phyloP scores from a whole-genome alignment of 1,284 basidiomycete species.

The Pascua sp. region DNA sequence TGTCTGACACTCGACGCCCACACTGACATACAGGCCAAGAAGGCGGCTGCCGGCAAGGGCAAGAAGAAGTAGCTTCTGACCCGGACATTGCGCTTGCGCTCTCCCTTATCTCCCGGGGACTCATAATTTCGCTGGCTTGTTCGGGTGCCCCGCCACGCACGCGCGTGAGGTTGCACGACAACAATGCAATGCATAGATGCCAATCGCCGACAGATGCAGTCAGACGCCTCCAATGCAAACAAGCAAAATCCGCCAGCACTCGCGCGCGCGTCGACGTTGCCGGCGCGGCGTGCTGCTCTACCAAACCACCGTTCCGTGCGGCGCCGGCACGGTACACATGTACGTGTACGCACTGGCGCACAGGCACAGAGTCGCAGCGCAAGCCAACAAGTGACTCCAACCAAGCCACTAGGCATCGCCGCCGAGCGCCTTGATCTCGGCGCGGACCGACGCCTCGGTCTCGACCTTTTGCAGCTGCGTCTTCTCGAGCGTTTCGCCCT shows the following conservation, averaged over 20 bases:
- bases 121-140: no score
- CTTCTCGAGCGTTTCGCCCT: constrained; percentile 83
- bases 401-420: constrained; percentile 15
- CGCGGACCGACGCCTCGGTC: constrained; percentile 73
- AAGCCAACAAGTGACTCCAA: not conserved
- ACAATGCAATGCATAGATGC: constrained; percentile 25
- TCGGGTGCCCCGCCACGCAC: no score
- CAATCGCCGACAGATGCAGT: not conserved
- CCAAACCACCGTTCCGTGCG: no score
- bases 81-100: not conserved
- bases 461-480: constrained; percentile 96
- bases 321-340: not conserved
- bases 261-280: no score
- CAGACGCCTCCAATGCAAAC: no score
- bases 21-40: constrained; percentile 13
- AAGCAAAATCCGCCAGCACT: no score
- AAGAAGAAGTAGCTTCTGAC: constrained; percentile 13
- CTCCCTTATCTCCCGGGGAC: not conserved
- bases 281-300: no score
- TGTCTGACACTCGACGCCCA: not conserved
- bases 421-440: constrained; percentile 64
- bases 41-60: constrained; percentile 11
- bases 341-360: not conserved
- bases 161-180: constrained; percentile 5
- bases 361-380: no score